Percentiles rank a stretch among this genome's conserved stretches.
Evolutionary conservation across 805 yeast species (phyloP).

Genomic region (Nakazawaea populi): DNA sequence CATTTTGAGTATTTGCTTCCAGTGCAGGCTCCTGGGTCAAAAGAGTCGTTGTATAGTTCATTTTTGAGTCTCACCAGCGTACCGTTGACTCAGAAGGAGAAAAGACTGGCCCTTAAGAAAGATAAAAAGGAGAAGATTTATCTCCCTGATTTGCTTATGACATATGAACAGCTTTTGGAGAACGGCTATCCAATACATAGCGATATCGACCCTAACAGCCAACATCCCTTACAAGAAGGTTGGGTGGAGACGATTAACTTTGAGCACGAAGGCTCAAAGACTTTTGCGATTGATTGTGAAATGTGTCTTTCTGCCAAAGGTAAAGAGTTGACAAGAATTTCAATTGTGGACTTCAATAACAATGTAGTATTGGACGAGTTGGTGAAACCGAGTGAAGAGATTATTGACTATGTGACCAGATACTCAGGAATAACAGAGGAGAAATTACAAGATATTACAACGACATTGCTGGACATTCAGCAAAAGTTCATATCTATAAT

Average conservation of each 20-base stretch:
- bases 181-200: constrained; percentile 60
- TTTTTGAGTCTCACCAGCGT: constrained; percentile 48
- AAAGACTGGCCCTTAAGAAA: constrained; percentile 28
- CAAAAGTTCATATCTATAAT: constrained; percentile 41
- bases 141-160: constrained; percentile 49
- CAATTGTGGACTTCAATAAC: constrained; percentile 60
- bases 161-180: constrained; percentile 38
- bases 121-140: constrained; percentile 30
- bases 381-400: constrained; percentile 72
- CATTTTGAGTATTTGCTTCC: constrained; percentile 42
- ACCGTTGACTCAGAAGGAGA: constrained; percentile 55
- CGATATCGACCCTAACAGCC: constrained; percentile 15
- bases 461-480: constrained; percentile 66
- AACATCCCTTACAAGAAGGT: constrained; percentile 18
- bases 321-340: constrained; percentile 68
- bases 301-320: constrained; percentile 70
- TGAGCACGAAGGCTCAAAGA: constrained; percentile 53
- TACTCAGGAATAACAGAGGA: constrained; percentile 87
- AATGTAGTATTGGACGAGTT: constrained; percentile 61
- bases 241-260: constrained; percentile 53
- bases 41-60: constrained; percentile 47
- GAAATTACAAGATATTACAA: constrained; percentile 52
- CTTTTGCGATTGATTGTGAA: constrained; percentile 89
- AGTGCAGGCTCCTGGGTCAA: constrained; percentile 61
- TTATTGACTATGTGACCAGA: constrained; percentile 74